Evolutionary conservation across 2,329 filamentous ascomycete species (phyloP).

Genomic region (Alternaria atra): DNA sequence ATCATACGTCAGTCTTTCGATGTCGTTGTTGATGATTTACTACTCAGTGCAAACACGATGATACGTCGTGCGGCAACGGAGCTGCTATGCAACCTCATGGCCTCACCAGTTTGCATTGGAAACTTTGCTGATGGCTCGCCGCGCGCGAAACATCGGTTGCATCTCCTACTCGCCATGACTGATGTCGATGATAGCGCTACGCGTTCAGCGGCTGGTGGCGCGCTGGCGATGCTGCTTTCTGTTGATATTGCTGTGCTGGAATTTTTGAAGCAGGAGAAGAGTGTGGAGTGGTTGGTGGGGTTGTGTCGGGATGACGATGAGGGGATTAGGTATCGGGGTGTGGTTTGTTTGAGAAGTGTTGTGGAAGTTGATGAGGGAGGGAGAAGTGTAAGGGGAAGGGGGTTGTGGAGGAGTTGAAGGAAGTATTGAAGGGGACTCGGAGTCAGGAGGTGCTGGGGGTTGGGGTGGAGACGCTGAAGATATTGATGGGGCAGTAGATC

Average conservation of each 20-base stretch:
- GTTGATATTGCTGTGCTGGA: constrained; percentile 78
- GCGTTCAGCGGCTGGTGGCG: constrained; percentile 84
- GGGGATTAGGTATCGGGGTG: constrained; percentile 74
- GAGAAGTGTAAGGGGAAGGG: constrained; percentile 61
- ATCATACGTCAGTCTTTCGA: constrained; percentile 80
- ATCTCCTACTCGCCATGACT: constrained; percentile 85
- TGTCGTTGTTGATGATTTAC: constrained; percentile 77
- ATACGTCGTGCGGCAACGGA: constrained; percentile 87
- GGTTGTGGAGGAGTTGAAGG: constrained; percentile 74
- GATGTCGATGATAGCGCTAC: constrained; percentile 85
- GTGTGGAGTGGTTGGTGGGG: constrained; percentile 79
- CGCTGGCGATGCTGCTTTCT: constrained; percentile 82
- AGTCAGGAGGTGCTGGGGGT: constrained; percentile 75
- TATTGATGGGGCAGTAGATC: constrained; percentile 57
- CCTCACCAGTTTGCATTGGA: constrained; percentile 70
- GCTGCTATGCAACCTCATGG: constrained; percentile 88
- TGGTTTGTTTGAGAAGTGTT: constrained; percentile 79
- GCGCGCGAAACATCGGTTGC: constrained; percentile 76
- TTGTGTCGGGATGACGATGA: constrained; percentile 77
- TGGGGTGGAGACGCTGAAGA: constrained; percentile 77
- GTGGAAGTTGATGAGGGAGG: constrained; percentile 63
- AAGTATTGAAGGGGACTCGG: constrained; percentile 73
- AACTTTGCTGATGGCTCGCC: constrained; percentile 74
- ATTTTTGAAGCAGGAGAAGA: constrained; percentile 72
- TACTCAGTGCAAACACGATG: constrained; percentile 77